A percentile compares a stretch with the other conserved stretches of the same genome.
Conservation (phyloP, 495 filamentous ascomycete species). For the Penicillium herquei region DNA sequence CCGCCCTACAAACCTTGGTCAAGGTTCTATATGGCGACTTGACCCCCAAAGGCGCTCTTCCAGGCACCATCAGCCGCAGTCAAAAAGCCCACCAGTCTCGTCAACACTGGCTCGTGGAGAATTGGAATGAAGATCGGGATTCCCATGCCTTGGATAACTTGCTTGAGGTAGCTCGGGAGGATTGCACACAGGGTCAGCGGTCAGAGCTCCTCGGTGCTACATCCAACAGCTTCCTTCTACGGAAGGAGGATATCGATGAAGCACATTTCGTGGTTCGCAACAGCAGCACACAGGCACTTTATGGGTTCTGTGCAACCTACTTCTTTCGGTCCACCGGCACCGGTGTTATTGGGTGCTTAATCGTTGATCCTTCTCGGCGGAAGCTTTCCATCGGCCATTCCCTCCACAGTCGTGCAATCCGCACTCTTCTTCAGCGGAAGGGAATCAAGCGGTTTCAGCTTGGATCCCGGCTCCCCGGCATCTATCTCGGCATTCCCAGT, state of each 20-base stretch:
- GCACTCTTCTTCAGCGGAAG: conserved; percentile 63
- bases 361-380: conserved; percentile 78
- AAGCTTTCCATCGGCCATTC: conserved; percentile 85
- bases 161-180: conserved; percentile 60
- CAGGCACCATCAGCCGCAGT: conserved; percentile 78
- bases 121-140: conserved; percentile 76
- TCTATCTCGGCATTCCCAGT: conserved; percentile 77
- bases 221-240: conserved; percentile 73
- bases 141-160: conserved; percentile 65
- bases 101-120: conserved; percentile 88
- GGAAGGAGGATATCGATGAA: conserved; percentile 65
- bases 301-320: conserved; percentile 88
- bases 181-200: conserved; percentile 52
- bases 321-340: conserved; percentile 65
- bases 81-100: conserved; percentile 76
- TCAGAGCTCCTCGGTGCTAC: conserved; percentile 63
- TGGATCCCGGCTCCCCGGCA: conserved; percentile 71
- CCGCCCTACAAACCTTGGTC: conserved; percentile 77
- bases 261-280: conserved; percentile 89
- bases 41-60: conserved; percentile 66
- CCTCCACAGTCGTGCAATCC: conserved; percentile 77
- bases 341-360: conserved; percentile 76
- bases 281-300: conserved; percentile 80
- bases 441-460: conserved; percentile 75
- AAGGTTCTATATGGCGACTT: conserved; percentile 78